These are phyloP conservation scores for Cladosporium sphaerospermum DNA, from an alignment of 2,329 filamentous ascomycete genomes.

Conservation along the genomic window DNA sequence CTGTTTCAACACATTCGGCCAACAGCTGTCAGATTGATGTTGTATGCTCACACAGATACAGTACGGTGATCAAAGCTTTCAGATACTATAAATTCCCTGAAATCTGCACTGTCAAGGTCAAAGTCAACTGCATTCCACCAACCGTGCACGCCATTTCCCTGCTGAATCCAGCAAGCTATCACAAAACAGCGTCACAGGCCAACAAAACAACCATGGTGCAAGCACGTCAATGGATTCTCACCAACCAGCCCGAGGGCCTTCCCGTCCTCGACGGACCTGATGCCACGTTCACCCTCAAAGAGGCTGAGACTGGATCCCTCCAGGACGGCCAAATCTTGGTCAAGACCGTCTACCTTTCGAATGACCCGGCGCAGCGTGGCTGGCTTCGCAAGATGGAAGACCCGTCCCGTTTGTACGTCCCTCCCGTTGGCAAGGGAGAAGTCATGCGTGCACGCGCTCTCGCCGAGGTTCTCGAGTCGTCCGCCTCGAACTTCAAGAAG, in stretches of 20 bases:
- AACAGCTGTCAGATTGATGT: too few relatives aligned
- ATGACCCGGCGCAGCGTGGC: slow-evolving; percentile 48
- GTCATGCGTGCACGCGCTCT: slow-evolving; percentile 35
- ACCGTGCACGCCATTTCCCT: not conserved
- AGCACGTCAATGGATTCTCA: slow-evolving; percentile 38
- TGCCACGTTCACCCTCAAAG: slow-evolving; percentile 36
- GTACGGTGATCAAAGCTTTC: too few relatives aligned
- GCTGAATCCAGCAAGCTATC: not conserved
- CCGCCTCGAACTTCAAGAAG: slow-evolving; percentile 24
- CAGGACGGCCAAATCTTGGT: slow-evolving; percentile 40
- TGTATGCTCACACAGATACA: too few relatives aligned
- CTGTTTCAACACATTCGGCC: not conserved
- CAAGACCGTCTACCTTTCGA: slow-evolving; percentile 44
- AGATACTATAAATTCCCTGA: not conserved
- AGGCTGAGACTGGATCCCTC: slow-evolving; percentile 24
- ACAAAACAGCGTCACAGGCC: too few relatives aligned
- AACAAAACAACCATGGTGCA: slow-evolving; percentile 13
- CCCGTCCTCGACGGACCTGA: slow-evolving; percentile 32
- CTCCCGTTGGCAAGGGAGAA: slow-evolving; percentile 38
- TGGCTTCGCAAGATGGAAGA: slow-evolving; percentile 41
- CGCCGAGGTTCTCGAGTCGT: slow-evolving; percentile 34
- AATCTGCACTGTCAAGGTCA: not conserved
- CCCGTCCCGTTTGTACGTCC: slow-evolving; percentile 41
- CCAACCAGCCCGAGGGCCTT: slow-evolving; percentile 33
- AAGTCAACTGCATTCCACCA: not conserved